Base-by-base conservation (phyloP, 352 stramenopile species). In the Achlya hypogyna region DNA sequence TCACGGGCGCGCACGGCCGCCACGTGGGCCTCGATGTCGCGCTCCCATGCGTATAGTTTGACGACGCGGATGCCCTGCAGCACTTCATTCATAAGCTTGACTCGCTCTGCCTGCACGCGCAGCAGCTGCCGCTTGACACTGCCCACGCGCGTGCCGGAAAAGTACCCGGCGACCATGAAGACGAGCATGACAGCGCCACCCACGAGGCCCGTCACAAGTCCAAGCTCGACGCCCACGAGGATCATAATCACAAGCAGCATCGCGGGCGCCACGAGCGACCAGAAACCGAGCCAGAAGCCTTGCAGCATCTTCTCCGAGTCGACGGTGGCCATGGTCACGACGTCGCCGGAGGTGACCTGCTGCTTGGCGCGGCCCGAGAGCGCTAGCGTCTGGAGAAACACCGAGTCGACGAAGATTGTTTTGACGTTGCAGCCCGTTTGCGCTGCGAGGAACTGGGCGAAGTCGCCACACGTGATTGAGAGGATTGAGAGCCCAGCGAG, bases 11-110 rank as follows among this genome's bases (percentile, higher is more conserved):
- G 79, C 42, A 87, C 77, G 43, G 65, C 49, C 16, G 65, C 59
- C n/a, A 88, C 70, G 1, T 72, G 71, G 1, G 58, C 56, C 18
- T 63, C 45, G 5, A 87, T 70, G 0, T 75, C 77, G 27, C 74
- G 63, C 56, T 87, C 79, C 88, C 87, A 97, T 23, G 79, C 82
- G 56, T 96, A 94, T 72, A 96, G 89, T 58, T 97, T 97, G 38
- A 96, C 81, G 59, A 88, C 85, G 51, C 87, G 77, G 62, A 97
- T 96, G 9, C 91, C 93, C 22, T 87, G 73, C 3, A 98, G 76
- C 25, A 95, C 85, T 74, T 98, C 93, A 58, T 91, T 96, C 22
- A 93, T 93, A 63, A 97, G 83, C 67, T 96, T 94, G 25, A 98
- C 87, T 22, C 95, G 81, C 23, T 89, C 75, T 28, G 74, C 77